These are phyloP conservation scores for Erodium moschatum DNA, from an alignment of 441 rosid species.

Conservation along the genomic window DNA sequence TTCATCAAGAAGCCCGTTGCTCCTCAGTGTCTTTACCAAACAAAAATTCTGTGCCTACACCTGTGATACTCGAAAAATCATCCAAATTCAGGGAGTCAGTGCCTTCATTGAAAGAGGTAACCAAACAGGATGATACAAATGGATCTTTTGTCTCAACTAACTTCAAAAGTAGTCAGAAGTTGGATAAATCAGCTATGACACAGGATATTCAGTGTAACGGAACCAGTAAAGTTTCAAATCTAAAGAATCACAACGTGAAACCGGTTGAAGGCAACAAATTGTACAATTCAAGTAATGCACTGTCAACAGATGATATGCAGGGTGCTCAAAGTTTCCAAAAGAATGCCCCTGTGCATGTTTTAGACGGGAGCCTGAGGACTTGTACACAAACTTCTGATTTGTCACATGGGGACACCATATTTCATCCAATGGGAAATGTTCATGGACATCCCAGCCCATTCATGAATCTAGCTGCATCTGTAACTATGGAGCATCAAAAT, in stretches of 20 bases:
- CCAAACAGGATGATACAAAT: slow-evolving; percentile 24
- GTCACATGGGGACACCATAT: slow-evolving; percentile 43
- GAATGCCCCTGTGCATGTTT: slow-evolving; percentile 51
- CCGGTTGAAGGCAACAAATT: slow-evolving; percentile 30
- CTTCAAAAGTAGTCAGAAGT: slow-evolving; percentile 28
- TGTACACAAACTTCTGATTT: slow-evolving; percentile 43
- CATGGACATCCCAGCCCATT: slow-evolving; percentile 34
- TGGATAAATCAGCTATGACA: slow-evolving; percentile 31
- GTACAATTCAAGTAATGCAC: slow-evolving; percentile 24
- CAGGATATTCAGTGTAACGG: slow-evolving; percentile 44
- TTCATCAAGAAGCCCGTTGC: slow-evolving; percentile 44
- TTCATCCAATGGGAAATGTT: slow-evolving; percentile 44
- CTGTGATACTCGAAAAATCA: slow-evolving; percentile 28
- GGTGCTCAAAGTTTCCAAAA: slow-evolving; percentile 52
- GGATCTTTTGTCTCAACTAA: slow-evolving; percentile 28
- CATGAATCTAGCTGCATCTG: slow-evolving; percentile 51
- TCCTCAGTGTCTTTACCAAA: slow-evolving; percentile 45
- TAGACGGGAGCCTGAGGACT: slow-evolving; percentile 47
- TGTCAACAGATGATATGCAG: slow-evolving; percentile 38
- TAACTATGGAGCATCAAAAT: slow-evolving; percentile 38
- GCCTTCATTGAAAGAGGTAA: slow-evolving; percentile 41
- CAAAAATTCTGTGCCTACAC: slow-evolving; percentile 31
- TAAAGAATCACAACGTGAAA: slow-evolving; percentile 36
- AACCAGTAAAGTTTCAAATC: slow-evolving; percentile 36
- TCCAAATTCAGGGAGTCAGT: slow-evolving; percentile 49